Evolutionary conservation across 768 basidiomycete genomes (phyloP), one percentile per base, ranked within the genome.

Genomic region (Serpula lacrymans): DNA sequence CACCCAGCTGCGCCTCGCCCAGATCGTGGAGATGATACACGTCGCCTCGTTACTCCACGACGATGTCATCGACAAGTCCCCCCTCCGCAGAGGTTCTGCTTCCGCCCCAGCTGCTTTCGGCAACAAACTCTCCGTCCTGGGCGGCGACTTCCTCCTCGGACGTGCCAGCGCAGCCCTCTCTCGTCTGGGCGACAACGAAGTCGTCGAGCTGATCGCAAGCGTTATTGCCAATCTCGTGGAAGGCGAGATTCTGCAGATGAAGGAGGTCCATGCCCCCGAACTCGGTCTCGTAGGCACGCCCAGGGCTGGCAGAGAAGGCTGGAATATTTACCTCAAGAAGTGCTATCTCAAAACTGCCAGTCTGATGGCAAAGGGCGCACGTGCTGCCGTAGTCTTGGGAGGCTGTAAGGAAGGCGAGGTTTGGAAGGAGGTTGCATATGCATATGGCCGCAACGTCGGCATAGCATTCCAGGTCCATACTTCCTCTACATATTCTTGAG

Each of bases 11-110:
- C 84, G 94, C 22, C 79, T 99, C 24, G 95, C 94, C 4, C 92
- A 95, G 55, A 94, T 99, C 31, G 83, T 91, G 38, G 96, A 99
- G 61, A 96, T 98, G 92, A 88, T 99, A 34, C 92, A 98, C 58
- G 86, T 97, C 46, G 94, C 96, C 18, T 93, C 88, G 3, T 73
- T 92, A 8, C 70, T 99, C 13, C 95, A 98, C 59, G 90, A 98
- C 70, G 85, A 87, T 53, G 91, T 98, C 38, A 77, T 86, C 43
- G 86, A 90, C 68, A 63, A 65, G 46, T 78, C 86, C 1, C 70
- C 82, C 6, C 75, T 90, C 5, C 82, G 93, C 5, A 74, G 94
- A 0, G 74, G 77, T 10, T 68, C 70, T 3, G 74, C 82, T 16
- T 77, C 78, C 16, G 89, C 89, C 0, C 82, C 86, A 0, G 72